Conservation (phyloP, 176 grass and related monocot species). For the Alloteropsis semialata region DNA sequence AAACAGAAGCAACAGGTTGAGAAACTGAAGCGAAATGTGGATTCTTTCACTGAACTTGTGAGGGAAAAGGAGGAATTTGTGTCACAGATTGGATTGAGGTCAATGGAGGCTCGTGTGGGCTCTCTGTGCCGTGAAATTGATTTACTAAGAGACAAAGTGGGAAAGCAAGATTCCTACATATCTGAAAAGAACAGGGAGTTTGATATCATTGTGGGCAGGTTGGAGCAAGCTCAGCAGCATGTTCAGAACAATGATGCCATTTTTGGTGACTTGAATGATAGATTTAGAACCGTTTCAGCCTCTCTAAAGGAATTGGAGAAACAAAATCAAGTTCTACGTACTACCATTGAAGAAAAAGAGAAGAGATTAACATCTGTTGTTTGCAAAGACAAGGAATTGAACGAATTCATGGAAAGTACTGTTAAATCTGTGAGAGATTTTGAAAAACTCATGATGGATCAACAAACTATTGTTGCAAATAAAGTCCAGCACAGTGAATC, state of each 20-base stretch:
- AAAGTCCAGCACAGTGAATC: constrained; percentile 45
- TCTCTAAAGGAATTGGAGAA: constrained; percentile 39
- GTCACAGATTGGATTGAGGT: constrained; percentile 29
- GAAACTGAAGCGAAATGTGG: constrained; percentile 35
- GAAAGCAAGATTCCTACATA: constrained; percentile 39
- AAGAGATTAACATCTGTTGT: constrained; percentile 28
- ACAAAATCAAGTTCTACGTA: constrained; percentile 38
- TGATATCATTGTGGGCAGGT: constrained; percentile 24
- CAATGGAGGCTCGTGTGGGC: constrained; percentile 33
- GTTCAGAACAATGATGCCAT: constrained; percentile 33
- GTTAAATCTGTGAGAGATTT: constrained; percentile 39
- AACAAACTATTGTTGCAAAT: constrained; percentile 32
- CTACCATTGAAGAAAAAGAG: constrained; percentile 49
- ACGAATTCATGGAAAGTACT: constrained; percentile 27
- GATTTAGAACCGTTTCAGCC: constrained; percentile 20
- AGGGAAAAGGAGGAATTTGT: constrained; percentile 45
- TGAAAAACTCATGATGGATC: constrained; percentile 24
- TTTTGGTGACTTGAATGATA: constrained; percentile 35
- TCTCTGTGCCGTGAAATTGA: constrained; percentile 32
- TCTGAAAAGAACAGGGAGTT: constrained; percentile 41
- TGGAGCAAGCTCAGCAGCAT: constrained; percentile 49
- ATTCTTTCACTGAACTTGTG: constrained; percentile 29
- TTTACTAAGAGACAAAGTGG: constrained; percentile 47
- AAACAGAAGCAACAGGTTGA: constrained; percentile 44
- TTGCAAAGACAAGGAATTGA: constrained; percentile 41